phyloP scores from a whole-genome alignment of 352 stramenopile genomes.

The Pythium folliculosum region DNA sequence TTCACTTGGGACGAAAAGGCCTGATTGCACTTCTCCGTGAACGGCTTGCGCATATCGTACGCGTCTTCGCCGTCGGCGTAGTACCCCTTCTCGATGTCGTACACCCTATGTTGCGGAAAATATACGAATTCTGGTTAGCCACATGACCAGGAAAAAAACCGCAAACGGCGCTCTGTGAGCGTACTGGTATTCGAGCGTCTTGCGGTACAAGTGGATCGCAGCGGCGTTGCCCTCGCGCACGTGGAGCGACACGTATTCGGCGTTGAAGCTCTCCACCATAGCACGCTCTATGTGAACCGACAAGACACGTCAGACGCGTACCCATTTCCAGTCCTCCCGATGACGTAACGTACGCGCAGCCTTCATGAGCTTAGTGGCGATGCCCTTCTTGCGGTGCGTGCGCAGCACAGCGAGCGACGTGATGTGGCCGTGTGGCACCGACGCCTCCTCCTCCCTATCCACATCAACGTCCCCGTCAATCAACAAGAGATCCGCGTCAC shows the following conservation, averaged over 20 bases:
- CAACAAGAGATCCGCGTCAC: constrained; percentile 2
- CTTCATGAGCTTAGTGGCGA: constrained; percentile 99
- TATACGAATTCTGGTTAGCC: neutral
- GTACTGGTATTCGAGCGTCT: constrained; percentile 97
- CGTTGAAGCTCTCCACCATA: constrained; percentile 97
- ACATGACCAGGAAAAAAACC: too few relatives aligned
- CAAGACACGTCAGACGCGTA: neutral
- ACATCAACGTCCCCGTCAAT: neutral
- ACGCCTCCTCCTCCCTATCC: constrained; percentile 33
- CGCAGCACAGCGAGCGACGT: constrained; percentile 97
- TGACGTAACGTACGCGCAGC: constrained; percentile 66
- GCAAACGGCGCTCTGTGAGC: constrained; percentile 14
- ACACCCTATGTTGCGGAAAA: constrained; percentile 64
- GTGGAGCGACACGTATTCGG: constrained; percentile 99
- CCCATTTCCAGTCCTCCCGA: too few relatives aligned
- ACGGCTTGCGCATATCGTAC: constrained; percentile 98
- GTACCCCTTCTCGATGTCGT: constrained; percentile 99
- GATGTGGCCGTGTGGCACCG: constrained; percentile 92
- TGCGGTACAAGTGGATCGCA: constrained; percentile 98
- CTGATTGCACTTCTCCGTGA: constrained; percentile 89
- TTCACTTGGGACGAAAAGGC: constrained; percentile 84
- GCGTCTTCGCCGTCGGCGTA: constrained; percentile 99
- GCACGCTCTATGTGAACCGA: constrained; percentile 59
- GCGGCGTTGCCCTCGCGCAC: constrained; percentile 98
- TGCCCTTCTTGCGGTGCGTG: constrained; percentile 96